Base-by-base conservation (phyloP, 345 rosid species). In the Salix dunnii region DNA sequence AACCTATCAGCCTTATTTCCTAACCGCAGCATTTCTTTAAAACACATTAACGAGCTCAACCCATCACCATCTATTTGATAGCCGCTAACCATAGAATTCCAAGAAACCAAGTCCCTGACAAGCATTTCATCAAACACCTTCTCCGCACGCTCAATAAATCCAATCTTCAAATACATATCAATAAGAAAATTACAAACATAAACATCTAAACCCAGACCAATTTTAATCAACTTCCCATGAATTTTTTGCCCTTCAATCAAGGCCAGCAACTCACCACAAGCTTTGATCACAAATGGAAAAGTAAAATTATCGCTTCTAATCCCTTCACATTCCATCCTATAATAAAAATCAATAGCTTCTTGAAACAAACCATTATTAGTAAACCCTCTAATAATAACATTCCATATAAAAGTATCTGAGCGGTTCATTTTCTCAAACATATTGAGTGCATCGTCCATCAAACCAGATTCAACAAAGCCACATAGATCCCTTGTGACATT, bases 251-350 rank as follows among this genome's bases (percentile, higher is more conserved):
- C 98, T 60, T 83, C 86, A 33, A 17, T 62, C 79, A 83, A 81
- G 27, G 69, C 78, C 60, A 76, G 77, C 48, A 86, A 43, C 28
- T 81, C 86, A 1, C 88, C 85, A 64, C 89, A 91, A 2, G 95
- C 96, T 63, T 92, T 92, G 62, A 91, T 80, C 74, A 92, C 89
- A 74, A 87, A 92, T 3, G 93, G 95, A 86, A 78, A 94, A 13
- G 93, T 90, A 72, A 85, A 91, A 5, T 85, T 74, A 85, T 90
- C 91, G 9, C 80, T 76, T 71, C 68, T 73, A 73, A 86, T 71
- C 38, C 93, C 90, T 74, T 83, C 86, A 33, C 40, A 40, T 10
- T 73, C 85, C 97, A 92, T 92, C 66, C 87, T 80, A 7, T 35
- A 58, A 71, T 81, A 85, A 75, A 89, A 87, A 2, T 66, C 43